Conservation (phyloP, 139 green algal species). For the Mesostigma viride region DNA sequence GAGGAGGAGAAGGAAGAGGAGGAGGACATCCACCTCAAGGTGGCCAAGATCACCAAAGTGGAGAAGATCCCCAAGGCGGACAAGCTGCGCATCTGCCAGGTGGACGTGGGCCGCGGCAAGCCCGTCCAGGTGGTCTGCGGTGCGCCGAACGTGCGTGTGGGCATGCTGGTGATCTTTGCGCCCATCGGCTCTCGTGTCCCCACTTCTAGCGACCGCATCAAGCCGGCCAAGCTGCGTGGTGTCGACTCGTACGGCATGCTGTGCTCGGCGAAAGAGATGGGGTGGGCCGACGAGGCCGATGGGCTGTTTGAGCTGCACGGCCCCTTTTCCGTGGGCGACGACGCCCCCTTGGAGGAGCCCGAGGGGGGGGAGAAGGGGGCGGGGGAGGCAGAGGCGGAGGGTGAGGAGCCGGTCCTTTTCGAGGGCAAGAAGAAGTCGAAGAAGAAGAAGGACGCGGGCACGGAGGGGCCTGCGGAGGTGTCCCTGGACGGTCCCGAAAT, state of each 20-base stretch:
- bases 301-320: slow-evolving; percentile 47
- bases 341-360: slow-evolving; percentile 21
- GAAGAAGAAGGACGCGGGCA: too few relatives aligned
- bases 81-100: slow-evolving; percentile 41
- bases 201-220: slow-evolving; percentile 44
- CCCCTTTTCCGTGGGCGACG: slow-evolving; percentile 35
- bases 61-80: slow-evolving; percentile 46
- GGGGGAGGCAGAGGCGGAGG: slow-evolving; percentile 2
- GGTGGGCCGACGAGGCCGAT: slow-evolving; percentile 47
- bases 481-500: too few relatives aligned
- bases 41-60: slow-evolving; percentile 37
- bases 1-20: slow-evolving; percentile 36
- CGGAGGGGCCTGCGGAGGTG: too few relatives aligned
- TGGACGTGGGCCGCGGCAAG: slow-evolving; percentile 33
- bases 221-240: slow-evolving; percentile 47
- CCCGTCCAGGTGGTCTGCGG: slow-evolving; percentile 57
- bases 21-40: slow-evolving; percentile 23
- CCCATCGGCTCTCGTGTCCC: slow-evolving; percentile 46
- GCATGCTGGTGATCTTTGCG: slow-evolving; percentile 61
- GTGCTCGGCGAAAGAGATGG: slow-evolving; percentile 61
- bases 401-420: neutral
- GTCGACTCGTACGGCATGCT: slow-evolving; percentile 70
- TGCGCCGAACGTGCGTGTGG: slow-evolving; percentile 44
- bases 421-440: slow-evolving; percentile 34
- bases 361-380: slow-evolving; percentile 17